A percentile compares a stretch with the other conserved stretches of the same genome.
Evolutionary conservation across 139 green algal species (phyloP).

Genomic region (Volvox reticuliferus): DNA sequence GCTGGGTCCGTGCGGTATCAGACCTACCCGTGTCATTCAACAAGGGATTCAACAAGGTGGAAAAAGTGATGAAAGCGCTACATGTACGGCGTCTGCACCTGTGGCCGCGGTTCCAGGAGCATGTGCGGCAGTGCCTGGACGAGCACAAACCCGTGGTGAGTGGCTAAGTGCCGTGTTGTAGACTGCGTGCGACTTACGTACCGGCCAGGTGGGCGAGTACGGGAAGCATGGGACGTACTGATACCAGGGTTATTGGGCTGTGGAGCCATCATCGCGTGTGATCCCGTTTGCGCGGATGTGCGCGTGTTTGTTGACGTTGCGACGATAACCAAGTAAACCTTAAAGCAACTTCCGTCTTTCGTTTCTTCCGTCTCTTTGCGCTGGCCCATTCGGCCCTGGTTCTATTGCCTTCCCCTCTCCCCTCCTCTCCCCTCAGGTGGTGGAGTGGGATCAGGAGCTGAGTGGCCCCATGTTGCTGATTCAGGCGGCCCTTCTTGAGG

Average conservation of each 20-base stretch:
- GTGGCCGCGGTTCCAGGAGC: constrained; percentile 92
- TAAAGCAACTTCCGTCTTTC: neutral
- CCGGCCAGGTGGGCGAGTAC: too few species aligned
- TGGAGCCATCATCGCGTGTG: too few species aligned
- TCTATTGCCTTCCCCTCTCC: neutral
- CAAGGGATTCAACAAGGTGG: constrained; percentile 86
- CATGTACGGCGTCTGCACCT: constrained; percentile 83
- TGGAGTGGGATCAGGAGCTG: constrained; percentile 87
- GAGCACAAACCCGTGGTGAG: constrained; percentile 63
- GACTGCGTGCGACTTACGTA: too few species aligned
- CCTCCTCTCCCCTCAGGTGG: constrained; percentile 67
- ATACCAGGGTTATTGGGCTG: too few species aligned
- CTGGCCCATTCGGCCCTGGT: too few species aligned
- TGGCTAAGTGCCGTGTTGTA: too few species aligned
- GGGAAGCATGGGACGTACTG: neutral
- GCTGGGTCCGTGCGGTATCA: constrained; percentile 86
- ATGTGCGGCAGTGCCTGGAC: constrained; percentile 82
- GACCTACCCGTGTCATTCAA: constrained; percentile 84
- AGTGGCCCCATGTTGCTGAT: constrained; percentile 78
- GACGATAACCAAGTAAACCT: too few species aligned
- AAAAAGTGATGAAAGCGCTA: constrained; percentile 91
- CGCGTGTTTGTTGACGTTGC: too few species aligned
- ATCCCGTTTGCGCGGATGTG: too few species aligned
- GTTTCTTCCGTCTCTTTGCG: neutral
- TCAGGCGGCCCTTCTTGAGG: constrained; percentile 87